A percentile compares a stretch with the other conserved stretches of the same genome.
Conservation (phyloP, 495 filamentous ascomycete species). For the Penicillium nucicola region DNA sequence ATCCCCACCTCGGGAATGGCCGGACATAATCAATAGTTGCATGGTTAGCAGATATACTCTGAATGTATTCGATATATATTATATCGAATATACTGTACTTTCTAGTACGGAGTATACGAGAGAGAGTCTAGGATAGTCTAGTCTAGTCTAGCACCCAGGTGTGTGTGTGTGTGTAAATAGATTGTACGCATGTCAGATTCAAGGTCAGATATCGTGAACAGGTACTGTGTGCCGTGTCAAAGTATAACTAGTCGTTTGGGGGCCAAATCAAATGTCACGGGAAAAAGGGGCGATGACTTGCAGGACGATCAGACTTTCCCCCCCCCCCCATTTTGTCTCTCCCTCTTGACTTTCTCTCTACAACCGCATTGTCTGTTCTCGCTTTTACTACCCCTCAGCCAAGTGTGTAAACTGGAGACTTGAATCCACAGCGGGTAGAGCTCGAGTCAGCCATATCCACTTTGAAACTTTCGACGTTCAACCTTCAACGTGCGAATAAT, state of each 20-base stretch:
- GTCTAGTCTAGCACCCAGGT: too few relatives aligned
- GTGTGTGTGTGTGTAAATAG: too few relatives aligned
- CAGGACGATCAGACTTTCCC: conserved; percentile 27
- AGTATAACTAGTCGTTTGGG: conserved; percentile 3
- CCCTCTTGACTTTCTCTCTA: neutral
- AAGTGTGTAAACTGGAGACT: neutral
- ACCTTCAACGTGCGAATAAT: neutral
- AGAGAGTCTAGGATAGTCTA: too few relatives aligned
- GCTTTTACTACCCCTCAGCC: conserved; percentile 3
- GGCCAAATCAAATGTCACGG: conserved; percentile 13
- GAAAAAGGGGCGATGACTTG: conserved; percentile 23
- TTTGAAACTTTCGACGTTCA: neutral
- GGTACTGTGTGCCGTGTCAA: neutral
- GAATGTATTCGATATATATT: too few relatives aligned
- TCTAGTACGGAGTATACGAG: too few relatives aligned
- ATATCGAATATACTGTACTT: too few relatives aligned
- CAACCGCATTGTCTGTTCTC: conserved; percentile 2
- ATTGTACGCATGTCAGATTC: too few relatives aligned
- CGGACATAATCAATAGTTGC: too few relatives aligned
- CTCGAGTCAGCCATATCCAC: conserved; percentile 1
- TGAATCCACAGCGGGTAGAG: neutral
- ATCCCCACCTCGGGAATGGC: conserved; percentile 9
- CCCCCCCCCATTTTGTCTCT: conserved; percentile 4
- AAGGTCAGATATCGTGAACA: too few relatives aligned
- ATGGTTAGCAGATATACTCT: too few relatives aligned